Conservation (phyloP, 73 alveolate species). For the Paramecium biaurelia region DNA sequence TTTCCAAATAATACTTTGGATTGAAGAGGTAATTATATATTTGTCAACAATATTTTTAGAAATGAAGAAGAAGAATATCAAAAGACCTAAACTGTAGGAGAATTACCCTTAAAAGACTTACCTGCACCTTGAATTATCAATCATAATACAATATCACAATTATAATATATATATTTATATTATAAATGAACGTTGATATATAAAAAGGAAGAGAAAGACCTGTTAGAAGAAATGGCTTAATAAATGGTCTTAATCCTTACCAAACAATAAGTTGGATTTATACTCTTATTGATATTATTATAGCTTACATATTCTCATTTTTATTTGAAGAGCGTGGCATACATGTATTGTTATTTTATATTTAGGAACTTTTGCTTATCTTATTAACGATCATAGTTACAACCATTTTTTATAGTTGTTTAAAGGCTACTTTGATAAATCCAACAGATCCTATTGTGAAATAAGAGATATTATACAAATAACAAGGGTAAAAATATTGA, state of each 20-base stretch:
- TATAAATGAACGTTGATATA: neutral
- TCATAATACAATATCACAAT: neutral
- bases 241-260: neutral
- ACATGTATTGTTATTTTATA: neutral
- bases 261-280: conserved; percentile 2
- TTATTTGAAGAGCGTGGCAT: neutral
- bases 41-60: neutral
- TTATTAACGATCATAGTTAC: neutral
- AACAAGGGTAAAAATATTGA: neutral
- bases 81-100: neutral
- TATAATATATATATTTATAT: neutral
- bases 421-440: neutral
- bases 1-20: conserved; percentile 28
- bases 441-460: neutral
- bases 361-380: neutral
- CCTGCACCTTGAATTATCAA: conserved; percentile 32
- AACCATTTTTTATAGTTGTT: neutral
- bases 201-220: neutral
- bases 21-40: neutral
- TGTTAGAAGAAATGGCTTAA: neutral
- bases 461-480: neutral
- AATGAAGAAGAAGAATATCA: neutral
- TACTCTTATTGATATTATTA: neutral
- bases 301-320: neutral
- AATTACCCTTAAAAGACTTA: conserved; percentile 7